Base-by-base conservation (phyloP, 345 rosid genomes). In the Raphanus raphanistrum region DNA sequence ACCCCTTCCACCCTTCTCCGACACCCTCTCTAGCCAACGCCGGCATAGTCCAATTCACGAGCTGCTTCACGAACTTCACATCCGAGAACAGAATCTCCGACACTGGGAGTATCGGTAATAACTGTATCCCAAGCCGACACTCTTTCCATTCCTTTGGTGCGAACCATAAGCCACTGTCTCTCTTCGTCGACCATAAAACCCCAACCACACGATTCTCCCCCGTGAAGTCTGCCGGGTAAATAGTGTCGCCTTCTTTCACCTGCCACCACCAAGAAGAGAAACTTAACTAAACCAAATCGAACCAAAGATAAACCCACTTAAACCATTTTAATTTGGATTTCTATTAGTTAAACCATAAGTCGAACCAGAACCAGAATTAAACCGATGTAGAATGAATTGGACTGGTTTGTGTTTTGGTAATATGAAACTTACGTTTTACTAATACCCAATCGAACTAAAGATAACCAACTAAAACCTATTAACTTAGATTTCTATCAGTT, bases 1-100 rank as follows among this genome's bases (percentile, higher is more conserved):
- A 90, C n/a, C 99, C 98, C 84, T 92, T 95, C 98, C 98, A 95
- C 13, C 97, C 96, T 80, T 89, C 97, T 50, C 88, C 99, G 15
- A 88, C 98, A 4, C 87, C 85, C 5, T 83, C 92, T 78, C 97
- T 89, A 6, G 6, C 73, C 69, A 95, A 77, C 55, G 92, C 92
- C 0, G 96, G 99, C 16, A 83, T 32, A 1, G 96, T 83, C 99
- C 97, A 95, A 1, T 84, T 81, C 85, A 95, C 97, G 5, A 95
- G 96, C 85, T 90, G 82, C 63, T 81, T 83, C 45, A 55, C 84
- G 58, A 86, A 92, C 16, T 77, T 80, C 25, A 84, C 81, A 41
- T 91, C 92, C 0, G 97, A 88, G 85, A 90, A 92, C 69, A 95
- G 77, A 74, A 86, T 82, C 83, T 92, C 96, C 2, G 89, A 76